These are phyloP conservation scores for Marasmius oreades DNA, from an alignment of 1,284 basidiomycete genomes.

Conservation along the genomic window DNA sequence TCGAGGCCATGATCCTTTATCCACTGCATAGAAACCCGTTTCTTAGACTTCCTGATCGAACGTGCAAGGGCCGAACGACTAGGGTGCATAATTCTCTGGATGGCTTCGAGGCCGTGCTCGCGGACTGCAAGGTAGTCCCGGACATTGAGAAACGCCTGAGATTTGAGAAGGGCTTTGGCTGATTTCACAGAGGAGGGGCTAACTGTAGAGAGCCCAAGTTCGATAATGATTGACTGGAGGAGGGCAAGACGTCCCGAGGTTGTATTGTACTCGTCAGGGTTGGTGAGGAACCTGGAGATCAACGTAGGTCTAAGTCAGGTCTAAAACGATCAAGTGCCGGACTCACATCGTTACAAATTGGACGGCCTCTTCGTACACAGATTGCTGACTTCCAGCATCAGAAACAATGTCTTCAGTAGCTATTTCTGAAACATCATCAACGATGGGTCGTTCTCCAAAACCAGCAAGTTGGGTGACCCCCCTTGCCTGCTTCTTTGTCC, in stretches of 20 bases:
- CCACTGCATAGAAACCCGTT: constrained; percentile 43
- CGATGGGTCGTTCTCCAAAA: constrained; percentile 38
- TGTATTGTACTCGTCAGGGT: constrained; percentile 42
- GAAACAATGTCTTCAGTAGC: constrained; percentile 33
- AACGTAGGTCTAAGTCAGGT: not conserved
- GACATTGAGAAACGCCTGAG: constrained; percentile 64
- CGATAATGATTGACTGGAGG: constrained; percentile 52
- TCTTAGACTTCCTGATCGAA: constrained; percentile 48
- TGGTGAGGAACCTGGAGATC: constrained; percentile 46
- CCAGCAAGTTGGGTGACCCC: constrained; percentile 16
- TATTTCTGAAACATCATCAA: constrained; percentile 49
- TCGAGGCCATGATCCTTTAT: constrained; percentile 65
- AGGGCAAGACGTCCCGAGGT: constrained; percentile 43
- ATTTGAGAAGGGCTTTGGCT: constrained; percentile 61
- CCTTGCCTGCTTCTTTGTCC: constrained; percentile 5
- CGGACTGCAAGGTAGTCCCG: constrained; percentile 69
- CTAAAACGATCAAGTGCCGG: constrained; percentile 9
- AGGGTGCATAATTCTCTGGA: constrained; percentile 58
- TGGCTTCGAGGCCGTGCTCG: constrained; percentile 55
- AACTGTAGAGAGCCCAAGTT: constrained; percentile 47
- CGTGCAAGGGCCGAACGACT: constrained; percentile 56
- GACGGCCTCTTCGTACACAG: constrained; percentile 49
- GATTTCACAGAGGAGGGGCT: constrained; percentile 57
- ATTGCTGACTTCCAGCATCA: constrained; percentile 20
- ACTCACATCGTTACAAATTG: constrained; percentile 49